Evolutionary conservation across 495 filamentous ascomycete genomes (phyloP).

Genomic region (Penicillium macrosclerotiorum): DNA sequence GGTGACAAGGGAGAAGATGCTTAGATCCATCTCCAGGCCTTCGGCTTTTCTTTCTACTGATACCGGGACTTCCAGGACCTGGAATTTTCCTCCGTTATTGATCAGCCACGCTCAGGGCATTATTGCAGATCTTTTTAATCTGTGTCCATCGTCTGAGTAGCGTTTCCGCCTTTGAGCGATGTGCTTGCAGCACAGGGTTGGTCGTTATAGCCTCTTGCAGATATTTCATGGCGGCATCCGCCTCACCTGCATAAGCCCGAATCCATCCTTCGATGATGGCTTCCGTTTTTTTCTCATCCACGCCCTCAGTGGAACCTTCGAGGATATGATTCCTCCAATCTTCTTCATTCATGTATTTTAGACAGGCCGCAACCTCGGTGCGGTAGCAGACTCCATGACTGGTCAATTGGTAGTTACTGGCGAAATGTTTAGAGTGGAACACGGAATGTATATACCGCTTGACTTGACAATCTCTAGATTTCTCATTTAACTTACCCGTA

Average conservation of each 20-base stretch:
- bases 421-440: constrained; percentile 12
- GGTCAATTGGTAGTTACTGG: constrained; percentile 62
- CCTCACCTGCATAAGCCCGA: constrained; percentile 33
- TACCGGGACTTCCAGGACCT: too few relatives aligned
- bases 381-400: constrained; percentile 62
- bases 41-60: not conserved
- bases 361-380: constrained; percentile 66
- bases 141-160: constrained; percentile 52
- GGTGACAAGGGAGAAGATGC: constrained; percentile 1
- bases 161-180: constrained; percentile 30
- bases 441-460: constrained; percentile 4
- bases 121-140: constrained; percentile 42
- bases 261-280: constrained; percentile 42
- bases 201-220: constrained; percentile 28
- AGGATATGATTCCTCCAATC: constrained; percentile 48
- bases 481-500: constrained; percentile 47
- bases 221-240: constrained; percentile 32
- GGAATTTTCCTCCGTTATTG: constrained; percentile 4
- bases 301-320: constrained; percentile 34
- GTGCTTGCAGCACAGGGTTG: constrained; percentile 17
- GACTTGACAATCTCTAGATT: not conserved
- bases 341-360: constrained; percentile 43
- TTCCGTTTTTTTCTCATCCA: constrained; percentile 32
- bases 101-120: constrained; percentile 26
- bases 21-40: constrained; percentile 1